Evolutionary conservation across 1,284 basidiomycete genomes (phyloP).

Genomic region (Ganoderma sinense): DNA sequence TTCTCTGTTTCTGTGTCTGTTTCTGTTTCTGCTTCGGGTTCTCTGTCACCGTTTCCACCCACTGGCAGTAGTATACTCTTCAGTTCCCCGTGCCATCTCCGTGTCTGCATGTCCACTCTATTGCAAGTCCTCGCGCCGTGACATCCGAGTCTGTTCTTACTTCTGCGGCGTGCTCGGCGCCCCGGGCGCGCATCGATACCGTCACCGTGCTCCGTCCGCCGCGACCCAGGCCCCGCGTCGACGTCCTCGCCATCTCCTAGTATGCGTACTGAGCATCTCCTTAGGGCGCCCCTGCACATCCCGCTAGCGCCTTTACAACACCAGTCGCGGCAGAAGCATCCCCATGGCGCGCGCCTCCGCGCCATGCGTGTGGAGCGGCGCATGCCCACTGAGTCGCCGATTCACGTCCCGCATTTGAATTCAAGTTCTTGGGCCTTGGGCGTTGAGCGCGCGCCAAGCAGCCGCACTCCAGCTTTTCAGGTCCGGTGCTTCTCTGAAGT

Average conservation of each 20-base stretch:
- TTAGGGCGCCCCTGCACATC: no score
- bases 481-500: no score
- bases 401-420: not conserved
- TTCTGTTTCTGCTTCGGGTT: not conserved
- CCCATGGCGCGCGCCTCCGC: not conserved
- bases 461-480: no score
- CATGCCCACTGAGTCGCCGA: not conserved
- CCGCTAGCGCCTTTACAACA: not conserved
- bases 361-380: not conserved
- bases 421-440: no score
- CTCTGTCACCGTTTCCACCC: no score
- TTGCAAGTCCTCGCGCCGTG: not conserved
- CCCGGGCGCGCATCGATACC: not conserved
- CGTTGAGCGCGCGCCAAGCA: no score
- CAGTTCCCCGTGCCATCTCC: no score
- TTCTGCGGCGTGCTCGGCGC: not conserved
- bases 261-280: no score
- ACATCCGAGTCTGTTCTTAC: no score
- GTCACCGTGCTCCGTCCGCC: not conserved
- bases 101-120: not conserved
- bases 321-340: not conserved
- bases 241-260: no score
- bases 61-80: no score
- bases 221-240: no score
- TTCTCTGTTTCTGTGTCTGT: not conserved